Evolutionary conservation across 306 rosid genomes (phyloP), one percentile per base, ranked within the genome.

Genomic region (Lupinus albus): DNA sequence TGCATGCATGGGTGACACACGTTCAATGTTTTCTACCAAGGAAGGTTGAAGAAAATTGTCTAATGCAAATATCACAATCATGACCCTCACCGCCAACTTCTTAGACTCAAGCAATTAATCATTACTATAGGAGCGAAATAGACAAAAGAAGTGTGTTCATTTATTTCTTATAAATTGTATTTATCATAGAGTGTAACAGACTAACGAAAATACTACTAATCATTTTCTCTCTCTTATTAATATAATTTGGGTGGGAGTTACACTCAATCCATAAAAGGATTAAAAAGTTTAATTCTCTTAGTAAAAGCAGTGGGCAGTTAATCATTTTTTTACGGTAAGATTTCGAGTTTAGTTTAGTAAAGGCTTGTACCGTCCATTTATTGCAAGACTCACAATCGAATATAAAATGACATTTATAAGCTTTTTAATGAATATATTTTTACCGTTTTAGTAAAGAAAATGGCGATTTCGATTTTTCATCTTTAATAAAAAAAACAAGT

Each of bases 1-100:
- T 68, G 60, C 59, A 45, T 72, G 74, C 64, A 82, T 74, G 81
- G 44, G 25, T 61, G 82, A 20, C 20, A 64, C 68, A 73, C 55
- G 51, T 73, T 69, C 63, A 16, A 44, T 47, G 44, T 61, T 64
- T 50, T 71, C 71, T 69, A 50, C 47, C 33, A 50, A 71, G 74
- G 54, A 68, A 61, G 30, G 8, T 32, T 53, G 15, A 64, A 53
- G 53, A 25, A 39, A 33, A 8, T 58, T 48, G 16, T 39, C 36
- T 39, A 46, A 21, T 53, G 58, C 52, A 61, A 59, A 28, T 25
- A 77, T 58, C 73, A 80, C 64, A 77, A 80, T 68, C 72, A 80
- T 63, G 65, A 35, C 17, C 41, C 48, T 71, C 78, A 61, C 33
- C 8, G 47, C 64, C 51, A 55, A 36, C 71, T 61, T 36, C 12